Base-by-base conservation (phyloP, 768 basidiomycete genomes). In the Kwoniella shandongensis region DNA sequence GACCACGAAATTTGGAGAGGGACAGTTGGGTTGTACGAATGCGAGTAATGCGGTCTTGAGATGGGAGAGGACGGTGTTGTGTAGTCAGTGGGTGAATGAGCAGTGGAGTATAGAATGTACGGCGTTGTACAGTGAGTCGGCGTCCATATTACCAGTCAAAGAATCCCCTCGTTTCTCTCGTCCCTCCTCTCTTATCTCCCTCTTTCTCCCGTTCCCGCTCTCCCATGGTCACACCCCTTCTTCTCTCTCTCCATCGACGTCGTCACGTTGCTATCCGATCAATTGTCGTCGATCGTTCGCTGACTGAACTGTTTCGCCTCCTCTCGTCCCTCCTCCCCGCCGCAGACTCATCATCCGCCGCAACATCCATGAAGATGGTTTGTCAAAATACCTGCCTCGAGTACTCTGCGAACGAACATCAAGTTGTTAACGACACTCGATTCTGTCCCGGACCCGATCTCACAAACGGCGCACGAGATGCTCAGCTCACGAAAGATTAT, bases 11-110 rank as follows among this genome's bases (percentile, higher is more conserved):
- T 75, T 75, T 40, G 49, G 56, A 2, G 57, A 41, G 15, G 56
- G 66, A 26, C 60, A 74, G 52, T 61, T 77, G n/a, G 76, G 74
- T 11, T 77, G 76, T 51, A 58, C 54, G 12, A 75, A 75, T 57
- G 73, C 73, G 4, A 65, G 61, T 0, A 52, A 36, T 6, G 69
- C 67, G 6, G 61, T 63, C 13, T 63, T 77, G 25, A 44, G 72
- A 25, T 77, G 64, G 50, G 63, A 70, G 54, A 57, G 74, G 54
- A 74, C 76, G 18, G 71, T 75, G n/a, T 46, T 75, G 18, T 77
- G 76, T 44, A 67, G 64, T 12, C 50, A 65, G 45, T 76, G 75
- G 75, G 71, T 74, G 38, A 76, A 76, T 44, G 62, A 67, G 32
- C n/a, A 48, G 48, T 76, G 66, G 65, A 62, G 63, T 22, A 32